Evolutionary conservation across 139 green algal genomes (phyloP), one percentile per base, ranked within the genome.

Genomic region (Tetraselmis chui): DNA sequence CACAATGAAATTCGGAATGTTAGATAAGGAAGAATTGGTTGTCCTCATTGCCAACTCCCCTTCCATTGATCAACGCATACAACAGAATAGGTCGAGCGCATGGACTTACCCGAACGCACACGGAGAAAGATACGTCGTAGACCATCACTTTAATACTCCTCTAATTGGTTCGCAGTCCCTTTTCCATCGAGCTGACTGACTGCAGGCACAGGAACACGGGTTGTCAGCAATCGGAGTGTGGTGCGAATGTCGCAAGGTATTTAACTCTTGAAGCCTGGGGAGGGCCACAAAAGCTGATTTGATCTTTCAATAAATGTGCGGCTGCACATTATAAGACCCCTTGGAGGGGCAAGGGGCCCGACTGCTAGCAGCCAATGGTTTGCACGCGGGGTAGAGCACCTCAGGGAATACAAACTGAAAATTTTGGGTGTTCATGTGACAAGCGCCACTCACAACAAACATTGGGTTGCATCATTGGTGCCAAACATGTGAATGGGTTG

Each of bases 391-490:
- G 11, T 18, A 67, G 45, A 67, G 45, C 45, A 67, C 45, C 45
- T 67, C 45, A 67, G 45, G 45, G 45, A 67, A 67, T 67, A 67
- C 45, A 67, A 67, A 67, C 45, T 67, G 45, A 67, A 67, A 67
- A 18, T 25, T n/a, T 67, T 67, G 45, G 11, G 45, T 25, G 45
- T 67, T 67, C 45, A 67, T 67, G 45, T 67, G 45, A 18, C 45
- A 5, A 67, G 45, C 5, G 45, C 45, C 45, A 67, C 45, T 67
- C 45, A 67, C 45, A 25, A 67, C n/a, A n/a, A n/a, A n/a, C n/a
- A n/a, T n/a, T n/a, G n/a, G n/a, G n/a, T n/a, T 67, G 5, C 45
- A 67, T 67, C 45, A 67, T 67, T 67, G 45, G 45, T 67, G 45
- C 45, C n/a, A n/a, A n/a, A n/a, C n/a, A n/a, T n/a, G n/a, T n/a